These are phyloP conservation scores for Mycena belliarum DNA, from an alignment of 768 basidiomycete species.

Conservation along the genomic window DNA sequence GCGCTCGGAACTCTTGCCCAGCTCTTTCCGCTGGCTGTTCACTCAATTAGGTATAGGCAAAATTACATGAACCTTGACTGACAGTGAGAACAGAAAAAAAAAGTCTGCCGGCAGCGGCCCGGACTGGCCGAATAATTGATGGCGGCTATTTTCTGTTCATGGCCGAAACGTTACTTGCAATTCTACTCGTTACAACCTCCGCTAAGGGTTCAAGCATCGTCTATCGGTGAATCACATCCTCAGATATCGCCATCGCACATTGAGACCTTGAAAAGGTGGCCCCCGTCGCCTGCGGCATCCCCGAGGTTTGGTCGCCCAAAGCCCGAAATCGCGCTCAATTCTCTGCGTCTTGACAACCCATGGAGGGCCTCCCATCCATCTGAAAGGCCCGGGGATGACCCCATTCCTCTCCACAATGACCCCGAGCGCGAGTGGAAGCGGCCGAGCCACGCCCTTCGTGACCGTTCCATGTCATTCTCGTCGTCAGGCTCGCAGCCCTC, in stretches of 20 bases:
- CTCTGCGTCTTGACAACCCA: constrained; percentile 67
- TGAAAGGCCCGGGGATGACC: constrained; percentile 32
- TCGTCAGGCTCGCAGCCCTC: constrained; percentile 45
- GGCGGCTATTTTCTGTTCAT: constrained; percentile 32
- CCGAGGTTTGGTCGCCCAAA: constrained; percentile 73
- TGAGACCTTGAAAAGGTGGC: constrained; percentile 50
- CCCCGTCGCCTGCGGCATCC: constrained; percentile 64
- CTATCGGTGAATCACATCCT: constrained; percentile 44
- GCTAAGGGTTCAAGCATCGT: constrained; percentile 78
- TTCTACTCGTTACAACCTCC: constrained; percentile 83
- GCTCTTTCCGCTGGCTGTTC: too few species aligned
- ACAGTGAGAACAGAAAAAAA: too few species aligned
- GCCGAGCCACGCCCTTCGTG: constrained; percentile 43
- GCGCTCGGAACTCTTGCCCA: too few species aligned
- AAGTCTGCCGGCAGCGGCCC: too few species aligned
- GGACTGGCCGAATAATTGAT: too few species aligned
- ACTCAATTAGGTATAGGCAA: too few species aligned
- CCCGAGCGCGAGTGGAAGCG: constrained; percentile 68
- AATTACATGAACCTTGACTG: too few species aligned
- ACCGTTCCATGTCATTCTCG: constrained; percentile 55
- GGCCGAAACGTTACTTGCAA: constrained; percentile 78
- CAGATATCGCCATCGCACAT: not conserved
- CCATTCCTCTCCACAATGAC: constrained; percentile 30
- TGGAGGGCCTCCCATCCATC: constrained; percentile 66
- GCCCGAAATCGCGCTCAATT: constrained; percentile 45